Base-by-base conservation (phyloP, 2,329 filamentous ascomycete genomes). In the Nemania sp. region DNA sequence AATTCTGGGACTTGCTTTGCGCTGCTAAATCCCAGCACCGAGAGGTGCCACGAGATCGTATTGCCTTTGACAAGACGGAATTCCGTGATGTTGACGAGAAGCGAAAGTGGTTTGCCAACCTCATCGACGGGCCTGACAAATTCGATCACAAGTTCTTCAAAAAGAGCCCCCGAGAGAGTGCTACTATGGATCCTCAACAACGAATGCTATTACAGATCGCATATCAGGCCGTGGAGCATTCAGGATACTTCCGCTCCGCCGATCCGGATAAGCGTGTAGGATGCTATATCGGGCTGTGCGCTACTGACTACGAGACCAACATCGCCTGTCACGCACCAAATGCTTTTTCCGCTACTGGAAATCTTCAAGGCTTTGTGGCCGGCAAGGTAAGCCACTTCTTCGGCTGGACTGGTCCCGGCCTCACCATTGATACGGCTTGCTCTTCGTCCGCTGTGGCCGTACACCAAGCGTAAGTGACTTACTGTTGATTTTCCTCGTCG, bases 261-360 rank as follows among this genome's bases (percentile, higher is more conserved):
- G 39, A 63, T 17, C 18, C 21, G 18, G 48, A 63, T 5, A 62
- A 49, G 17, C 50, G 67, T 15, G 63, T 79, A 1, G 79, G 79
- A 2, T 72, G 69, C 17, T 81, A 75, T 47, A 63, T 81, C 1
- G 78, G 78, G 6, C 54, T 68, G 4, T 70, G 71, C 29, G 65
- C 60, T 0, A 65, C 60, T 1, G 78, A 81, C 51, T 81, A 81
- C 59, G 74, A 80, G 17, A 48, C 74, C 37, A 80, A 81, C 51
- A 63, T 78, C 1, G 71, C 71, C 1, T 74, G 72, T 32, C 68
- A 80, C 37, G 45, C 70, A 0, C 45, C 76, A 1, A 76, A 66
- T 17, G 75, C 77, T 0, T 82, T 73, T 51, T 54, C 75, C 0
- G 73, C 73, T 1, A 62, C 57, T 4, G 68, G 70, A 1, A 69